These are phyloP conservation scores for Picea glauca DNA, from an alignment of 75 land plant genomes.

Conservation along the genomic window DNA sequence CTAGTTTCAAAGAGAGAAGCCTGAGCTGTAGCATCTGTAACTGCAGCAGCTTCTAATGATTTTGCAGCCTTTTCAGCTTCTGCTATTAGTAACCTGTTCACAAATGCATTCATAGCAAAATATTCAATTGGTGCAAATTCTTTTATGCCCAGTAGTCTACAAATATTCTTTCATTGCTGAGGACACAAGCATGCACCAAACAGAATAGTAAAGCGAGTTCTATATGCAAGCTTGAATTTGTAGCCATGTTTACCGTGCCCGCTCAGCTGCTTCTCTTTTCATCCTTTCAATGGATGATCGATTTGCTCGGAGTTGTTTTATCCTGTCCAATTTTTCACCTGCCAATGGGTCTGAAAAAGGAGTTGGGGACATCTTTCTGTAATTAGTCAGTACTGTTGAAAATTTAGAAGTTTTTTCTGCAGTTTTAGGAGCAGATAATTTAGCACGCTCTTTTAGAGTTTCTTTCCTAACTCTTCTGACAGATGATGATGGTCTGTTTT, in stretches of 20 bases:
- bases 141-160: no score
- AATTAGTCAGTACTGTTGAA: neutral
- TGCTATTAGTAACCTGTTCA: constrained; percentile 68
- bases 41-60: constrained; percentile 77
- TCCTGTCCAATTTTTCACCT: constrained; percentile 68
- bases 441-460: neutral
- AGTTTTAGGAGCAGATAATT: neutral
- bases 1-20: constrained; percentile 73
- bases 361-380: constrained; percentile 16
- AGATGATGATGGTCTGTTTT: neutral
- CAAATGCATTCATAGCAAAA: constrained; percentile 1
- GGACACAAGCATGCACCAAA: neutral
- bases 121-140: neutral
- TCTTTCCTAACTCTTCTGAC: constrained; percentile 14
- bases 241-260: constrained; percentile 59
- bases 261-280: constrained; percentile 65
- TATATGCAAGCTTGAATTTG: constrained; percentile 1
- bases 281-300: constrained; percentile 44
- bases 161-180: neutral
- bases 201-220: neutral
- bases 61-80: constrained; percentile 87
- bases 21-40: constrained; percentile 46
- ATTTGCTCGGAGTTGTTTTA: constrained; percentile 63
- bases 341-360: constrained; percentile 71
- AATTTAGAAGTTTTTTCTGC: neutral